Evolutionary conservation across 176 grass and related monocot genomes (phyloP).

Genomic region (Themeda triandra): DNA sequence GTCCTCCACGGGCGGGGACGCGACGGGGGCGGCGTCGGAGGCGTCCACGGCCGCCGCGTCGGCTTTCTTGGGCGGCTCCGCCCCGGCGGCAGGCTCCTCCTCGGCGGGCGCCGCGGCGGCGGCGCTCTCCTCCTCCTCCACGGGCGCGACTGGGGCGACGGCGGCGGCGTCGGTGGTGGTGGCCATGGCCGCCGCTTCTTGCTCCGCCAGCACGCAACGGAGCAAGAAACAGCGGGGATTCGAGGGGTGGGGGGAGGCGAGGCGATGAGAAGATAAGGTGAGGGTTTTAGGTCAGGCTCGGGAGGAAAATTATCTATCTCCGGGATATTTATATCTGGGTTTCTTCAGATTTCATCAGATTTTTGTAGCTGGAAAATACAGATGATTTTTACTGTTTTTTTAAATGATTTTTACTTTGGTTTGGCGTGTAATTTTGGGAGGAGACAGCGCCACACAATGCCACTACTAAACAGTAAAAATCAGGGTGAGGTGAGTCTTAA

Average conservation of each 20-base stretch:
- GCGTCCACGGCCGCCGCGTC: not conserved
- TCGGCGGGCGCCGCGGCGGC: not conserved
- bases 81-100: not conserved
- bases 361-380: not conserved
- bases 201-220: conserved; percentile 25
- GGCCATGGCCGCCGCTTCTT: conserved; percentile 40
- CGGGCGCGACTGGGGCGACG: not conserved
- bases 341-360: not conserved
- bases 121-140: not conserved
- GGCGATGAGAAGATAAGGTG: conserved; percentile 42
- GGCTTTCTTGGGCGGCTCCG: not conserved
- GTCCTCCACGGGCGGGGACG: conserved; percentile 21
- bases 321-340: not conserved
- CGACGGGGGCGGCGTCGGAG: not conserved
- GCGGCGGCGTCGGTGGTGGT: conserved; percentile 6
- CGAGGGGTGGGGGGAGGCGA: not conserved
- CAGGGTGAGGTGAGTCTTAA: not conserved
- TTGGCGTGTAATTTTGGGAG: conserved; percentile 28
- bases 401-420: not conserved
- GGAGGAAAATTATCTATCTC: conserved; percentile 19
- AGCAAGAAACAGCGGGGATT: conserved; percentile 23
- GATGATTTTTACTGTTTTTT: not conserved
- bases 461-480: not conserved
- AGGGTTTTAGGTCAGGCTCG: conserved; percentile 37
- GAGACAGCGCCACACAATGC: not conserved